Conservation (phyloP, 73 alveolate species). For the Urostyla sp. region DNA sequence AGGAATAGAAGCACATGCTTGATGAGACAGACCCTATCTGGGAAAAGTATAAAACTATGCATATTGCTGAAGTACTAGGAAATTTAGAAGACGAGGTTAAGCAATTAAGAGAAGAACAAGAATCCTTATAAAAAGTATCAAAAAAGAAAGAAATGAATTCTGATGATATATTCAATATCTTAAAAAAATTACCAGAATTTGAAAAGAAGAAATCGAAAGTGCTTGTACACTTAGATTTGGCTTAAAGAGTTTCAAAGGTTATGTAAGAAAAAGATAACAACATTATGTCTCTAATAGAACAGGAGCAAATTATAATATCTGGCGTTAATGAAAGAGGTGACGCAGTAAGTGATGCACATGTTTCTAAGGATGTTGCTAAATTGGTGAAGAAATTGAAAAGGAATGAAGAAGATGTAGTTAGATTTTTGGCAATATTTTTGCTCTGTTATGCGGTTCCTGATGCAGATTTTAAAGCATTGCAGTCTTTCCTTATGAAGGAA, state of each 20-base stretch:
- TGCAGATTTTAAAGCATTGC: constrained; percentile 33
- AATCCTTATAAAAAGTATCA: constrained; percentile 7
- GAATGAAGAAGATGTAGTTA: constrained; percentile 34
- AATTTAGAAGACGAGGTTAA: constrained; percentile 65
- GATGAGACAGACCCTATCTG: constrained; percentile 78
- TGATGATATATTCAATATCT: constrained; percentile 42
- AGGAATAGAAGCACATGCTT: constrained; percentile 23
- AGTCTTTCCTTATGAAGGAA: background rate
- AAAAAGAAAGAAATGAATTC: constrained; percentile 47
- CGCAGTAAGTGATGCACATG: background rate
- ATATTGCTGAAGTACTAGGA: constrained; percentile 81
- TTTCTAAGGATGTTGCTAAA: constrained; percentile 35
- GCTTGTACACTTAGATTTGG: constrained; percentile 44
- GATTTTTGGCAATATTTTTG: constrained; percentile 27
- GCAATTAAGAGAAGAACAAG: constrained; percentile 22
- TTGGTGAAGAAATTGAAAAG: constrained; percentile 11
- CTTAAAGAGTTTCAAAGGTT: constrained; percentile 7
- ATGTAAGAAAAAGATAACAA: constrained; percentile 19
- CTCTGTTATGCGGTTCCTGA: constrained; percentile 51
- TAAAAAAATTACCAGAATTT: constrained; percentile 57
- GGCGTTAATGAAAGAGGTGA: constrained; percentile 50
- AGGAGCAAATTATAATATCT: constrained; percentile 47
- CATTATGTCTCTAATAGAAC: constrained; percentile 16
- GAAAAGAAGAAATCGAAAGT: constrained; percentile 37
- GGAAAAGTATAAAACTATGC: constrained; percentile 76